Base-by-base conservation (phyloP, 2,329 filamentous ascomycete genomes). In the Dothideomycetidae sp. region DNA sequence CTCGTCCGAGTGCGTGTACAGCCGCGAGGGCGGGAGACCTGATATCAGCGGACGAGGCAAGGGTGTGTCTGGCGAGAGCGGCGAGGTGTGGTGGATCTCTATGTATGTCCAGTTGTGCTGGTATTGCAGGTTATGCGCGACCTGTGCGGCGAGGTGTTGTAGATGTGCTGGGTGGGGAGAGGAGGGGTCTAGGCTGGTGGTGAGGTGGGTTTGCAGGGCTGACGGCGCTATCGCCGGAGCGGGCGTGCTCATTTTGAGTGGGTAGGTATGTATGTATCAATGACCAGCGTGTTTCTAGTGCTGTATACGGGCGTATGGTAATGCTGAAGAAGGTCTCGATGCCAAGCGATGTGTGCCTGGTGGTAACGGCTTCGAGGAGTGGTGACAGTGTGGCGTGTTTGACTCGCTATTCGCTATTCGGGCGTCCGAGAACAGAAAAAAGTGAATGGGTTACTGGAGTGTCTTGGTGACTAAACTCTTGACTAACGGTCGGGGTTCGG, bases 1-100 rank as follows among this genome's bases (percentile, higher is more conserved):
- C 59, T 86, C 81, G 54, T 90, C 82, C 2, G 82, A 81, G 51
- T 90, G 81, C 36, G 81, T 65, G 56, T 90, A 88, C 29, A 85
- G 66, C 31, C 77, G 71, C 31, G 71, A 68, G 1, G 81, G 80
- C 2, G 82, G 81, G 3, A 86, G 60, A 16, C 82, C 82, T 14
- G 73, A 77, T 40, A 90, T 66, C 36, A 88, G 56, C 4, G 75
- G 73, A 13, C 81, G 70, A 1, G 69, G 61, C 7, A 74, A 64
- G 29, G 55, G 50, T 3, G 44, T 45, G 41, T 21, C 34, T 9
- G 49, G 51, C 11, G 16, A 15, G 46, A 59, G 36, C 13, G 60
- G 57, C 29, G 64, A 59, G 37, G 60, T 56, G 2, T 57, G 66
- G 55, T 78, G 67, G 13, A 73, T 51, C 33, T 66, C 57, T 31